Evolutionary conservation across 805 yeast species (phyloP).

Genomic region (Wickerhamomyces rabaulensis): DNA sequence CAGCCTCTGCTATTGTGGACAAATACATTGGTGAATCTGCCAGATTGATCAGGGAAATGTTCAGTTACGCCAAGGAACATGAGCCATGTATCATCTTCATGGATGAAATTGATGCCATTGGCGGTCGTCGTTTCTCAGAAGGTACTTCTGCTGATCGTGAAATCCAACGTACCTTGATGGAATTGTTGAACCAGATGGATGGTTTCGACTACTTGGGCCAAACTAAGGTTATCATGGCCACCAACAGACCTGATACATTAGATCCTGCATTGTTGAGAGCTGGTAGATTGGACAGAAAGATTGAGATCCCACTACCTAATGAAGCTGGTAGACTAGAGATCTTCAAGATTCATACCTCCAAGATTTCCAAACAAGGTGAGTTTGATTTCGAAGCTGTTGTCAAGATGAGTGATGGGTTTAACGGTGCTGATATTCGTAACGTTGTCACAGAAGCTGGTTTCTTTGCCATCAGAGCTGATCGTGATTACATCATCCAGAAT

Average conservation of each 20-base stretch:
- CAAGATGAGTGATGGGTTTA: constrained; percentile 98
- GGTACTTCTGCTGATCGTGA: constrained; percentile 99
- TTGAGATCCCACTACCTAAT: constrained; percentile 92
- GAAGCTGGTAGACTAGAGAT: constrained; percentile 93
- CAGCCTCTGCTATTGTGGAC: constrained; percentile 96
- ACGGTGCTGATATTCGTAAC: constrained; percentile 97
- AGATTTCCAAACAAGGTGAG: constrained; percentile 87
- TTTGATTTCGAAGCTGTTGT: constrained; percentile 96
- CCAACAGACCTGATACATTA: constrained; percentile 97
- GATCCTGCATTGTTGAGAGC: constrained; percentile 98
- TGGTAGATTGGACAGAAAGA: constrained; percentile 94
- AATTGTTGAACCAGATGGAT: constrained; percentile 94
- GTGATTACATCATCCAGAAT: constrained; percentile 88
- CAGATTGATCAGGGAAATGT: constrained; percentile 94
- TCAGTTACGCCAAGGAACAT: constrained; percentile 94
- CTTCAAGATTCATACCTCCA: constrained; percentile 85
- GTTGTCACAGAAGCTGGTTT: constrained; percentile 98
- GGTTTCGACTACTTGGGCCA: constrained; percentile 96
- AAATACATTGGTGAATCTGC: constrained; percentile 98
- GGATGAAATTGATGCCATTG: constrained; percentile 99
- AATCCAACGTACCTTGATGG: constrained; percentile 97
- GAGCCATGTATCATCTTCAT: constrained; percentile 97
- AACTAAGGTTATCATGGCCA: constrained; percentile 97
- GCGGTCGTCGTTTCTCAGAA: constrained; percentile 95
- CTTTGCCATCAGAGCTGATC: constrained; percentile 95